Percentiles rank a stretch among this genome's conserved stretches.
phyloP scores from a whole-genome alignment of 208 protist species.

The Trypanosoma boissoni region DNA sequence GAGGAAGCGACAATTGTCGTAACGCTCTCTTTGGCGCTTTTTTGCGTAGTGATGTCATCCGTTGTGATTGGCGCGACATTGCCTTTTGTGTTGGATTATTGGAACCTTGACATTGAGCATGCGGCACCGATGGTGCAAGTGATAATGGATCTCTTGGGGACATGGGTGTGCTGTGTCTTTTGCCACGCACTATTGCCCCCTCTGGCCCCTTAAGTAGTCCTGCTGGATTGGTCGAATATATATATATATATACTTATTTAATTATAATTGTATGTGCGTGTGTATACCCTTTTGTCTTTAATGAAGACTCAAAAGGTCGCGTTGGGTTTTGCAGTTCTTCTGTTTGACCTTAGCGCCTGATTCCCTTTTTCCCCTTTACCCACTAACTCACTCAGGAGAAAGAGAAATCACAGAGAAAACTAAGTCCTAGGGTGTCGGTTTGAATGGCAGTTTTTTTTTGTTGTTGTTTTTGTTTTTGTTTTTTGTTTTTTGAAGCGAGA shows the following conservation, averaged over 20 bases:
- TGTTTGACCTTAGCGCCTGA: too few species aligned
- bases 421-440: background rate
- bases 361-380: too few species aligned
- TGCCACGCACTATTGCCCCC: slow-evolving; percentile 16
- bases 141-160: slow-evolving; percentile 43
- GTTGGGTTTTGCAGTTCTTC: too few species aligned
- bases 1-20: slow-evolving; percentile 3
- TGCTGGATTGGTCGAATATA: too few species aligned
- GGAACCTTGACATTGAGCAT: slow-evolving; percentile 25
- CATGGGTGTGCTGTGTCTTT: slow-evolving; percentile 33
- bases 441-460: background rate
- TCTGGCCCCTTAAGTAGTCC: too few species aligned
- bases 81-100: slow-evolving; percentile 23
- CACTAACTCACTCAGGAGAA: too few species aligned
- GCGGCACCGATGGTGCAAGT: slow-evolving; percentile 40
- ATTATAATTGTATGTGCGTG: too few species aligned
- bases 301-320: too few species aligned
- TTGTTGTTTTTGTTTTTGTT: slow-evolving; percentile 4
- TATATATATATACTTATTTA: too few species aligned
- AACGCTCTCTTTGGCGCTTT: slow-evolving; percentile 29
- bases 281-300: too few species aligned
- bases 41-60: slow-evolving; percentile 29
- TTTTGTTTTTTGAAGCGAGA: slow-evolving; percentile 8
- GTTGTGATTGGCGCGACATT: slow-evolving; percentile 29
- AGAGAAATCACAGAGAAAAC: background rate